These are phyloP conservation scores for Exserohilum rostratum DNA, from an alignment of 2,329 filamentous ascomycete genomes.

Conservation along the genomic window DNA sequence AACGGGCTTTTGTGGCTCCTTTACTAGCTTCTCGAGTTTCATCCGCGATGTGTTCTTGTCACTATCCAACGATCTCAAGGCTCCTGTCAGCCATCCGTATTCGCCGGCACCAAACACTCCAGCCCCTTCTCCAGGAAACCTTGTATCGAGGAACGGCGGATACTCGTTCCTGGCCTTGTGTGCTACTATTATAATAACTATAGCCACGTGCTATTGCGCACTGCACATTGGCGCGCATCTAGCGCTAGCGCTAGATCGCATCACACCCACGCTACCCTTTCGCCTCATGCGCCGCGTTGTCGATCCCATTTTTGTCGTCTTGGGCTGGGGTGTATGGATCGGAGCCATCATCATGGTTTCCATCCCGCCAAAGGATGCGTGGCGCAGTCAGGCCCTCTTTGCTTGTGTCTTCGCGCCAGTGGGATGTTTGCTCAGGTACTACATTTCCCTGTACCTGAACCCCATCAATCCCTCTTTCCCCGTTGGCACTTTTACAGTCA, in stretches of 20 bases:
- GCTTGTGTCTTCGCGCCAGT: constrained; percentile 81
- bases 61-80: constrained; percentile 73
- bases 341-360: constrained; percentile 74
- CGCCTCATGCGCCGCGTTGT: constrained; percentile 63
- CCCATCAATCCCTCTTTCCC: constrained; percentile 71
- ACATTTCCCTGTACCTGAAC: constrained; percentile 74
- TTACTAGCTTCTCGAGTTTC: constrained; percentile 89
- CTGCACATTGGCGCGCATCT: constrained; percentile 77
- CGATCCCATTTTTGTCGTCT: constrained; percentile 66
- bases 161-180: constrained; percentile 83
- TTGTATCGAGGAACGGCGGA: constrained; percentile 67
- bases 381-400: constrained; percentile 79
- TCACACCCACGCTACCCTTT: constrained; percentile 67
- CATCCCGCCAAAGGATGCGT: constrained; percentile 70
- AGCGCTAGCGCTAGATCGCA: constrained; percentile 65
- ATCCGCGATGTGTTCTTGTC: constrained; percentile 81
- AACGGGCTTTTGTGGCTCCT: constrained; percentile 86
- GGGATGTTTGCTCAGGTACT: constrained; percentile 78
- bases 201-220: constrained; percentile 72
- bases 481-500: constrained; percentile 83
- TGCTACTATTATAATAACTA: constrained; percentile 74
- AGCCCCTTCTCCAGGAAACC: constrained; percentile 36
- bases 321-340: constrained; percentile 79
- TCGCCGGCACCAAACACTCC: constrained; percentile 25
- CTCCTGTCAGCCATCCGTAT: constrained; percentile 53